A percentile compares a stretch with the other conserved stretches of the same genome.
Conservation (phyloP, 345 rosid genomes). For the Eucalyptus curtisii region DNA sequence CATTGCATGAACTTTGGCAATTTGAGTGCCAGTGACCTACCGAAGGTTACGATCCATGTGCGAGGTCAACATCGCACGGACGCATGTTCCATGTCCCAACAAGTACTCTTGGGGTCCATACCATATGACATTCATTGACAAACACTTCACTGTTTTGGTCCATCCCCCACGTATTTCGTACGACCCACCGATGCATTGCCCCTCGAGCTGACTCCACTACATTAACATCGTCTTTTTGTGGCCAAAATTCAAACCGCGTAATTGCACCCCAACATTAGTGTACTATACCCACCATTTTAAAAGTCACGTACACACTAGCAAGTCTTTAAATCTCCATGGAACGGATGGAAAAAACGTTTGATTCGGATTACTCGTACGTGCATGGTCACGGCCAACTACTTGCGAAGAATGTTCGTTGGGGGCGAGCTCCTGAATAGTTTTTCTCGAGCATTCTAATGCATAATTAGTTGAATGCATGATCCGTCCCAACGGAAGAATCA, state of each 20-base stretch:
- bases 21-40: not conserved
- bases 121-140: not conserved
- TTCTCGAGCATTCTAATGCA: not conserved
- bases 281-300: not conserved
- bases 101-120: not conserved
- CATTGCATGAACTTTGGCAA: not conserved
- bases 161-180: not conserved
- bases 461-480: not conserved
- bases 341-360: not conserved
- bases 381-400: not conserved
- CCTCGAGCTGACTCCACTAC: not conserved
- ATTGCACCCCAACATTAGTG: not conserved
- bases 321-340: not conserved
- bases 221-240: not conserved
- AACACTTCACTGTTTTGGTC: not conserved
- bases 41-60: not conserved
- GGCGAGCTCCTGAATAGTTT: not conserved
- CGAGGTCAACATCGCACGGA: not conserved
- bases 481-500: not conserved
- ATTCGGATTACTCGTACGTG: not conserved
- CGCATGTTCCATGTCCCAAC: not conserved
- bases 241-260: not conserved
- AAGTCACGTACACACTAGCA: not conserved
- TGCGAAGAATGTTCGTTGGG: not conserved
- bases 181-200: not conserved